Evolutionary conservation across 2,329 filamentous ascomycete genomes (phyloP), one percentile per base, ranked within the genome.

Genomic region (Cytospora leucostoma): DNA sequence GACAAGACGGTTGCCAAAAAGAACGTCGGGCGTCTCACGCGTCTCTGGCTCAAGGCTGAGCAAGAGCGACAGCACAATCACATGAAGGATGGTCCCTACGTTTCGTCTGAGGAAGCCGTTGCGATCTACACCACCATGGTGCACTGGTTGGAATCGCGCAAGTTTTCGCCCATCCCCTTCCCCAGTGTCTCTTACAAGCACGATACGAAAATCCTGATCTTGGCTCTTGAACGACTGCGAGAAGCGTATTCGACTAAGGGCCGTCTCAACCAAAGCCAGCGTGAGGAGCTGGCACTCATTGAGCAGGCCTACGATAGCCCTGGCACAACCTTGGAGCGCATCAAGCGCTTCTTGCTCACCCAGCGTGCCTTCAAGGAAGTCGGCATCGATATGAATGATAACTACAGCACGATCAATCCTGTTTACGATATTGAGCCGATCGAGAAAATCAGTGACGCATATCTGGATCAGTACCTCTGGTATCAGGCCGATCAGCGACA

Each of bases 1-100:
- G 95, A 99, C 76, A 99, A 99, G 82, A 99, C 95, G 3, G 96
- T 99, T 33, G 95, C 95, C 4, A 99, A 99, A 86, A 99, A 99
- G 85, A 99, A 99, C 69, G 83, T 99, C 66, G 95, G 95, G 65
- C 91, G 95, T 70, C 81, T 99, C 68, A 99, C 95, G 17, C 88
- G 95, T 74, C 80, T 99, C 38, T 99, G 95, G 95, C 83, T 99
- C 65, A 99, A 99, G 82, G 91, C 95, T 27, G 95, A 99, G 79
- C 95, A 99, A 78, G 95, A 99, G 77, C 85, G 96, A 65, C 95
- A 99, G 75, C 95, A 99, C 81, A 99, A 99, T 74, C 97, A 99
- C 78, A 93, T 98, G 88, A 99, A 99, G 79, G 96, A 99, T 71
- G 95, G 95, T 3, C 95, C 95, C 1, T 99, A 99, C 67, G 94